phyloP scores from a whole-genome alignment of 345 rosid species.

The Hibiscus tridactylites region DNA sequence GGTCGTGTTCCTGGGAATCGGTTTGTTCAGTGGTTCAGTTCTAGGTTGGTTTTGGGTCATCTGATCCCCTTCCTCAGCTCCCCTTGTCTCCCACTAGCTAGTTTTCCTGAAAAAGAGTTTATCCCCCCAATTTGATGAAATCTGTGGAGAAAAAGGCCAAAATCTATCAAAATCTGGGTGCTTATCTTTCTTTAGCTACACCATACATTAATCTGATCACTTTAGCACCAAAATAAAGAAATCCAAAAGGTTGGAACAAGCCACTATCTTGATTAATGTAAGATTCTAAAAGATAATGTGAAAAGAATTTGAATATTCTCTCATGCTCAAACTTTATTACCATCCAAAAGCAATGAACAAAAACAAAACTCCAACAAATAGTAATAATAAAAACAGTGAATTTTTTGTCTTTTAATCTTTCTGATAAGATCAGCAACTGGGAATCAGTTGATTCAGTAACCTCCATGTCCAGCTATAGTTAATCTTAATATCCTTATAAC shows the following conservation, averaged over 20 bases:
- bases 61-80: constrained; percentile 10
- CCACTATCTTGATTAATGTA: too few species aligned
- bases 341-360: not conserved
- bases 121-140: not conserved
- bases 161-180: not conserved
- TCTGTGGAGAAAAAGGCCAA: not conserved
- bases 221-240: too few species aligned
- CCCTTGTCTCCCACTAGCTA: not conserved
- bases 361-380: not conserved
- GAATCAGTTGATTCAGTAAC: not conserved
- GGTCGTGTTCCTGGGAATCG: constrained; percentile 66
- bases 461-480: too few species aligned
- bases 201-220: not conserved
- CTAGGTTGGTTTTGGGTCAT: constrained; percentile 87
- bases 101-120: not conserved
- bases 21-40: constrained; percentile 63
- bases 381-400: not conserved
- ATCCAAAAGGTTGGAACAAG: too few species aligned
- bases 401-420: not conserved
- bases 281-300: not conserved
- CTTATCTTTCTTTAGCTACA: not conserved
- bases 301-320: not conserved
- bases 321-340: not conserved
- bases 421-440: not conserved
- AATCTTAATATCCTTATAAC: too few species aligned